A percentile compares a stretch with the other conserved stretches of the same genome.
These are phyloP conservation scores for Pyrenochaeta sp. DNA, from an alignment of 2,329 filamentous ascomycete genomes.

Conservation along the genomic window DNA sequence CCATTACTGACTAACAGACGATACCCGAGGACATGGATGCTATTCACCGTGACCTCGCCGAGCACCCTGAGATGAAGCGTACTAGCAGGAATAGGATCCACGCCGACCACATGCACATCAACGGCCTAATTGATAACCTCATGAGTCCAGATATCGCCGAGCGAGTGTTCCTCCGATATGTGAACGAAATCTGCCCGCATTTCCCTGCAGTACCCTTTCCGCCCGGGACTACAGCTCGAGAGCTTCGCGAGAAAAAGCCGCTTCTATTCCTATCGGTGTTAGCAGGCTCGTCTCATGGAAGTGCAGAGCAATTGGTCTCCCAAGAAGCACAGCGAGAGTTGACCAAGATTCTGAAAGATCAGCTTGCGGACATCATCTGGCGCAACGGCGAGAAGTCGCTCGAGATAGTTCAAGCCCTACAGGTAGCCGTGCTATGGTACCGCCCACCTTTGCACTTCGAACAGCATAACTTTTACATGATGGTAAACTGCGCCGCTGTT, in stretches of 20 bases:
- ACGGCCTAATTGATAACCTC: conserved; percentile 53
- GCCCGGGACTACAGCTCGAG: conserved; percentile 61
- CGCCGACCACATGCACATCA: conserved; percentile 50
- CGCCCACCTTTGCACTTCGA: conserved; percentile 83
- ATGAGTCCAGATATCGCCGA: conserved; percentile 61
- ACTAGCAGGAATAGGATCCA: conserved; percentile 37
- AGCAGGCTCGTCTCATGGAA: conserved; percentile 61
- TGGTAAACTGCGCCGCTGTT: conserved; percentile 80
- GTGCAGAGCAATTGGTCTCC: conserved; percentile 52
- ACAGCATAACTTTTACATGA: conserved; percentile 88
- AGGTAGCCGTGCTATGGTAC: conserved; percentile 84
- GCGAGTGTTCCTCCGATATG: conserved; percentile 66
- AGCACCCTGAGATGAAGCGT: conserved; percentile 47
- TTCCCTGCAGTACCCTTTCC: conserved; percentile 68
- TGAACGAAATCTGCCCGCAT: conserved; percentile 61
- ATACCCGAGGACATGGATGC: conserved; percentile 51
- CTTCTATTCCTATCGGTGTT: conserved; percentile 67
- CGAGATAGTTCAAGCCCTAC: conserved; percentile 81
- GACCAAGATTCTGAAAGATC: conserved; percentile 73
- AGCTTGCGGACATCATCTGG: conserved; percentile 77
- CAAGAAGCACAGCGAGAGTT: conserved; percentile 68
- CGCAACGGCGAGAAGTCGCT: conserved; percentile 80
- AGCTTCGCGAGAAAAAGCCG: conserved; percentile 66
- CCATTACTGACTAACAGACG: conserved; percentile 30
- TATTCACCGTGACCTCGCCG: conserved; percentile 47